phyloP scores from a whole-genome alignment of 1,284 basidiomycete species.

The Meripilus lineatus region DNA sequence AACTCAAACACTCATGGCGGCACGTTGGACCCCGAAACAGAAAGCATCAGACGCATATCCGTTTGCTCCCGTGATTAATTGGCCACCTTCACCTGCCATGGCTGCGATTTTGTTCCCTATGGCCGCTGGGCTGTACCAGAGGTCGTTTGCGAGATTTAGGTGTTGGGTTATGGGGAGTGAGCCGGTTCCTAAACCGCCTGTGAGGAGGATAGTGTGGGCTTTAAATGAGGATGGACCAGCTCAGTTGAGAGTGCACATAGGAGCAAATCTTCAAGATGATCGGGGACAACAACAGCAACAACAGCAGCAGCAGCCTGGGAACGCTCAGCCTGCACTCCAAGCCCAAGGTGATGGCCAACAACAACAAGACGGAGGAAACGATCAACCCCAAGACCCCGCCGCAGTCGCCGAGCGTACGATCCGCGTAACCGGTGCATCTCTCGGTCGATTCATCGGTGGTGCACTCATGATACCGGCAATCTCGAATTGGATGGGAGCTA shows the following conservation, averaged over 20 bases:
- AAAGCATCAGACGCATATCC: constrained; percentile 1
- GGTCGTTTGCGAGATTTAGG: constrained; percentile 36
- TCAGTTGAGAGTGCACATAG: constrained; percentile 38
- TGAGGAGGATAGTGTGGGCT: constrained; percentile 28
- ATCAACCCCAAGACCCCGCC: constrained; percentile 20
- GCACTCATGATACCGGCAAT: constrained; percentile 63
- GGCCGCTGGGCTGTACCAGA: constrained; percentile 42
- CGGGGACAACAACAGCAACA: constrained; percentile 3
- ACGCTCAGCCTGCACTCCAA: background rate
- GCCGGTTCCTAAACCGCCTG: constrained; percentile 14
- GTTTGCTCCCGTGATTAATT: constrained; percentile 28
- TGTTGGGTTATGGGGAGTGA: constrained; percentile 41
- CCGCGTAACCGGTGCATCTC: constrained; percentile 47
- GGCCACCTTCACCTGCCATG: constrained; percentile 65
- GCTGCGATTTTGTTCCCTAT: constrained; percentile 49
- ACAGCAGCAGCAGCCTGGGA: constrained; percentile 7
- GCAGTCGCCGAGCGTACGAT: constrained; percentile 53
- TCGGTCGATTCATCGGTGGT: constrained; percentile 61
- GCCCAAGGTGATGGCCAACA: constrained; percentile 4
- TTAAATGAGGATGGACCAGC: constrained; percentile 43
- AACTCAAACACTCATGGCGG: constrained; percentile 4
- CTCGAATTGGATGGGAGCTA: constrained; percentile 55
- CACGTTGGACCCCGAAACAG: constrained; percentile 1
- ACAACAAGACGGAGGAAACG: constrained; percentile 15
- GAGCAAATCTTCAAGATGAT: constrained; percentile 28